phyloP scores from a whole-genome alignment of 2,329 filamentous ascomycete genomes.

The Colletotrichum musae region DNA sequence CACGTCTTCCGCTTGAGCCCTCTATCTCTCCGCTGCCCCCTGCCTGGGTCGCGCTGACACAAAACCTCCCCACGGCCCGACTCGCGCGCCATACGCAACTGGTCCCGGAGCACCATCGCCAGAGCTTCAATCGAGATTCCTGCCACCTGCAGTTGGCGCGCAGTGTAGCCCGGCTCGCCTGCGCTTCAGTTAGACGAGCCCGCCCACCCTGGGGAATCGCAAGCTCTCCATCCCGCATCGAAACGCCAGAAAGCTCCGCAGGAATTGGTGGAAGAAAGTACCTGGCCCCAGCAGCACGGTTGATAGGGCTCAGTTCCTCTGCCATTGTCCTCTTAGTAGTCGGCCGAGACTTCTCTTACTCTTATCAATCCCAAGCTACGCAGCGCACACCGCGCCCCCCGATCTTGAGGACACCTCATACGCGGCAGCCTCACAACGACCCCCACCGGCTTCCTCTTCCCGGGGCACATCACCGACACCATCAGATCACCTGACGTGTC shows the following conservation, averaged over 20 bases:
- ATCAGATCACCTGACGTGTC: conserved; percentile 37
- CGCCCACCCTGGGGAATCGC: conserved; percentile 27
- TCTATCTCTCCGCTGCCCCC: background rate
- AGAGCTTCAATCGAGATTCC: conserved; percentile 39
- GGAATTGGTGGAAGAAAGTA: conserved; percentile 41
- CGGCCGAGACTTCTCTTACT: conserved; percentile 16
- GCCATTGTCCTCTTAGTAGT: conserved; percentile 12
- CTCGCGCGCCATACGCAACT: conserved; percentile 24
- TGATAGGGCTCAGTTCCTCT: conserved; percentile 22
- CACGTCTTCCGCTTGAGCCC: conserved; percentile 12
- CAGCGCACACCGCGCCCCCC: conserved; percentile 27
- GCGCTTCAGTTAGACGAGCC: conserved; percentile 31
- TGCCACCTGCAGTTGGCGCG: conserved; percentile 25
- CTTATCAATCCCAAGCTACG: conserved; percentile 29
- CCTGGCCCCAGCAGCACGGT: conserved; percentile 19
- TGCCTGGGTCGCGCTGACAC: too few relatives aligned
- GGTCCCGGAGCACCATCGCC: conserved; percentile 23
- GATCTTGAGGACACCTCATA: conserved; percentile 28
- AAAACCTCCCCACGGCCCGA: conserved; percentile 24
- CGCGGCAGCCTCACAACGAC: conserved; percentile 39
- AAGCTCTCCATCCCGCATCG: conserved; percentile 25
- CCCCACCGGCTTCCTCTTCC: conserved; percentile 39
- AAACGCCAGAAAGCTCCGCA: conserved; percentile 12
- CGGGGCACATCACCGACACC: conserved; percentile 31
- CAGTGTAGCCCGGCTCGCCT: conserved; percentile 29